Conservation (phyloP, 352 stramenopile genomes). For the Phytophthora palmivora region DNA sequence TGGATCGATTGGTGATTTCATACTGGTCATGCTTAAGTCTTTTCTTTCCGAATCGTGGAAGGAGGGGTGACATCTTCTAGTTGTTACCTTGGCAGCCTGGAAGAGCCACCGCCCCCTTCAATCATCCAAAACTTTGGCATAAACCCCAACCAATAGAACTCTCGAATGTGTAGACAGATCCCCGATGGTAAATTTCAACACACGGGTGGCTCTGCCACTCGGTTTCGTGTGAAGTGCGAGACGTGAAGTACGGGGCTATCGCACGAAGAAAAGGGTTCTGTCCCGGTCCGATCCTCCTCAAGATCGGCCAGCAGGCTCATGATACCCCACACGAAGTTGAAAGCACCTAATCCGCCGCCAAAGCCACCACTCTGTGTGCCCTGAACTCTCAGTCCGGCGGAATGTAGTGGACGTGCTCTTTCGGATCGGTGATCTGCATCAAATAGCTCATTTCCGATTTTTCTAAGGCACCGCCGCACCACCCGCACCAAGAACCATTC, state of each 20-base stretch:
- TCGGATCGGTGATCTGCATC: conserved; percentile 5
- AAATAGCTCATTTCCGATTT: conserved; percentile 33
- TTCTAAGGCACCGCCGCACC: conserved; percentile 4
- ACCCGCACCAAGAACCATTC: background rate
- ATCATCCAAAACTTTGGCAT: conserved; percentile 10
- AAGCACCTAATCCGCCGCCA: conserved; percentile 19
- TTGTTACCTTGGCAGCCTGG: too few relatives aligned
- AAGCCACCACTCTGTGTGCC: conserved; percentile 1
- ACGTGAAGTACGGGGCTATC: conserved; percentile 20
- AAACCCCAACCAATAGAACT: too few relatives aligned
- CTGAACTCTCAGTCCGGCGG: conserved; percentile 9
- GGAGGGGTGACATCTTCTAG: too few relatives aligned
- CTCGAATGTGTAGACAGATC: conserved; percentile 11
- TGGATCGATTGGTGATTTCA: too few relatives aligned
- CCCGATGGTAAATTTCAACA: conserved; percentile 17
- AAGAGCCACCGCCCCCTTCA: conserved; percentile 11
- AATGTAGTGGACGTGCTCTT: too few relatives aligned
- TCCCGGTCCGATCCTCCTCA: conserved; percentile 18
- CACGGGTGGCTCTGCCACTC: conserved; percentile 23
- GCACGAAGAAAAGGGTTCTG: conserved; percentile 25
- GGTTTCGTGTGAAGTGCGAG: conserved; percentile 17
- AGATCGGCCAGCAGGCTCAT: conserved; percentile 23
- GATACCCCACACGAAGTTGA: conserved; percentile 12
- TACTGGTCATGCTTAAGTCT: too few relatives aligned
- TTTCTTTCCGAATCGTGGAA: too few relatives aligned